phyloP scores from a whole-genome alignment of 495 filamentous ascomycete species.

The Annulohypoxylon stygium region DNA sequence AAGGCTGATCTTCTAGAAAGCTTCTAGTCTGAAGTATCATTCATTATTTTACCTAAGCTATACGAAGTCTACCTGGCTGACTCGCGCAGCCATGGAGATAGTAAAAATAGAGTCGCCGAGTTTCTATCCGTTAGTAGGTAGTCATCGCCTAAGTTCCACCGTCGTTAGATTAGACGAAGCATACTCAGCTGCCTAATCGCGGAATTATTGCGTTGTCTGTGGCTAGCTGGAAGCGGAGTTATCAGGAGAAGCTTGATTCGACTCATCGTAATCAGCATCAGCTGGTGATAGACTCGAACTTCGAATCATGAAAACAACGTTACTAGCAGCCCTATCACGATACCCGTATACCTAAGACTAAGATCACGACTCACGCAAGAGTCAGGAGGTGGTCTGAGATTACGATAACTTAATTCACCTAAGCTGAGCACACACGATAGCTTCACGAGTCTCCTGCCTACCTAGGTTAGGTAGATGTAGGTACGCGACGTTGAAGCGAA shows the following conservation, averaged over 20 bases:
- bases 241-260: background rate
- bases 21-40: background rate
- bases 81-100: conserved; percentile 19
- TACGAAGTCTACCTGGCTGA: conserved; percentile 4
- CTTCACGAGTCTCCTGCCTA: background rate
- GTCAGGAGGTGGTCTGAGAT: background rate
- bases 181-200: background rate
- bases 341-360: background rate
- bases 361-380: conserved; percentile 4
- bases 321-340: conserved; percentile 15
- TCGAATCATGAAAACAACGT: conserved; percentile 16
- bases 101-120: conserved; percentile 7
- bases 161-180: background rate
- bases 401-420: conserved; percentile 7
- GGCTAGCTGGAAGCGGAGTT: background rate
- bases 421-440: background rate
- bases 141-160: background rate
- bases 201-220: background rate
- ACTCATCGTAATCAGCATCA: background rate
- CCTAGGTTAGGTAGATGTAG: background rate
- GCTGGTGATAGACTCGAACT: background rate
- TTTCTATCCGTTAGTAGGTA: background rate
- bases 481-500: conserved; percentile 12
- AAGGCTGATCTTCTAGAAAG: conserved; percentile 16
- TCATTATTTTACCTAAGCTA: background rate